Percentiles rank a stretch among this genome's conserved stretches.
Evolutionary conservation across 257 asterid genomes (phyloP).

Genomic region (Avicennia marina): DNA sequence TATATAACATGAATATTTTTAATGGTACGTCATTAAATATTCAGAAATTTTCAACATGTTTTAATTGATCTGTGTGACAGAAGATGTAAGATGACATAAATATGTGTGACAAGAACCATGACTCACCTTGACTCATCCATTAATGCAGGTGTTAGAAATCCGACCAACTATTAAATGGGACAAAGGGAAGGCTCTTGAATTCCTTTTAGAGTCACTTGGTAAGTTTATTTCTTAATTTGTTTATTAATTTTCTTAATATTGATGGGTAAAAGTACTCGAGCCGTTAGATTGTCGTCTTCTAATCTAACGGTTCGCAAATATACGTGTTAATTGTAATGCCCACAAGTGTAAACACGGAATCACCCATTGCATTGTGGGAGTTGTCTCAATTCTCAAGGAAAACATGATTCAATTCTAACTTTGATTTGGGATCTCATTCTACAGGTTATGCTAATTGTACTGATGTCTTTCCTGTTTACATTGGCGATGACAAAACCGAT

Average conservation of each 20-base stretch:
- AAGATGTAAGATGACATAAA: not conserved
- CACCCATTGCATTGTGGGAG: no score
- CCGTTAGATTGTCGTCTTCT: not conserved
- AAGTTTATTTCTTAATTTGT: conserved; percentile 13
- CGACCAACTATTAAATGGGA: conserved; percentile 97
- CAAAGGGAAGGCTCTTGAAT: conserved; percentile 98
- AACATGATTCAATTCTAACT: no score
- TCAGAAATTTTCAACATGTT: no score
- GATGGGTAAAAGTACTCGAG: not conserved
- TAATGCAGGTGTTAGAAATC: conserved; percentile 73
- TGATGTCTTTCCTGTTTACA: conserved; percentile 81
- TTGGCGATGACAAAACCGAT: conserved; percentile 87
- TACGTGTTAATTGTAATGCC: not conserved
- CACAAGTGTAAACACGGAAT: not conserved
- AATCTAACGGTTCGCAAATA: not conserved
- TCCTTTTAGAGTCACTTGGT: conserved; percentile 87
- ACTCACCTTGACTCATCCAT: not conserved
- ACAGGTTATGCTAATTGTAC: conserved; percentile 68
- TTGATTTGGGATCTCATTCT: not conserved
- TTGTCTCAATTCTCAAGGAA: no score
- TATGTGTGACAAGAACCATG: not conserved
- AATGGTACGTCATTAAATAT: no score
- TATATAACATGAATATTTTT: no score
- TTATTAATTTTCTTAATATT: no score
- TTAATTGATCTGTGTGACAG: no score